Conservation (phyloP, 345 rosid species). For the Eucalyptus melliodora region DNA sequence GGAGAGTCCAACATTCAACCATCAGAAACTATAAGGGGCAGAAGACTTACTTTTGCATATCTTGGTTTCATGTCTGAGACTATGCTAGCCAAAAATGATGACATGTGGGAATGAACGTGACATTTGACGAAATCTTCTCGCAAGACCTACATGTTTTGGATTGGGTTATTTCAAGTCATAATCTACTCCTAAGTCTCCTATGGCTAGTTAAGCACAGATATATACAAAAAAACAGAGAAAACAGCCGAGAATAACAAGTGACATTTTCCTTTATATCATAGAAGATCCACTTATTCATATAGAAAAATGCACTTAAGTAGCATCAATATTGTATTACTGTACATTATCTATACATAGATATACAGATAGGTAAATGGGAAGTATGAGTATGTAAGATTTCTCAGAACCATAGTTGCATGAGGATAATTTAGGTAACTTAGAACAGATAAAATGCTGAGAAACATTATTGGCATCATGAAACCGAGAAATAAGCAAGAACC, state of each 20-base stretch:
- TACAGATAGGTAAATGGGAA: neutral
- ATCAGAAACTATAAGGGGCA: neutral
- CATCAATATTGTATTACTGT: neutral
- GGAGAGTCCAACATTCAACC: neutral
- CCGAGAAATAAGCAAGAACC: neutral
- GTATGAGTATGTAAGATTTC: neutral
- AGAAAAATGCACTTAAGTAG: neutral
- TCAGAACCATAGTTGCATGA: neutral
- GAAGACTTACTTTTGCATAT: slow-evolving; percentile 49
- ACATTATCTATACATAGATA: neutral
- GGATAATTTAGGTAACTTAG: neutral
- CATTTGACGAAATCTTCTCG: slow-evolving; percentile 78
- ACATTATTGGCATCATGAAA: neutral
- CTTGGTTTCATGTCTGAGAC: slow-evolving; percentile 4
- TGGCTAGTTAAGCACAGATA: neutral
- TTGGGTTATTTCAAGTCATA: neutral
- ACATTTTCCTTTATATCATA: neutral
- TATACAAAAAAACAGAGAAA: neutral
- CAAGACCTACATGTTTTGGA: slow-evolving; percentile 37
- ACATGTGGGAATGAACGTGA: slow-evolving; percentile 58
- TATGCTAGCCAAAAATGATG: slow-evolving; percentile 25
- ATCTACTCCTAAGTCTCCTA: neutral
- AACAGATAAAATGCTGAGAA: neutral
- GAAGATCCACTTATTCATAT: neutral
- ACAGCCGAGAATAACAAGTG: neutral